Conservation (phyloP, 768 basidiomycete genomes). For the Phylloporus arenicola region DNA sequence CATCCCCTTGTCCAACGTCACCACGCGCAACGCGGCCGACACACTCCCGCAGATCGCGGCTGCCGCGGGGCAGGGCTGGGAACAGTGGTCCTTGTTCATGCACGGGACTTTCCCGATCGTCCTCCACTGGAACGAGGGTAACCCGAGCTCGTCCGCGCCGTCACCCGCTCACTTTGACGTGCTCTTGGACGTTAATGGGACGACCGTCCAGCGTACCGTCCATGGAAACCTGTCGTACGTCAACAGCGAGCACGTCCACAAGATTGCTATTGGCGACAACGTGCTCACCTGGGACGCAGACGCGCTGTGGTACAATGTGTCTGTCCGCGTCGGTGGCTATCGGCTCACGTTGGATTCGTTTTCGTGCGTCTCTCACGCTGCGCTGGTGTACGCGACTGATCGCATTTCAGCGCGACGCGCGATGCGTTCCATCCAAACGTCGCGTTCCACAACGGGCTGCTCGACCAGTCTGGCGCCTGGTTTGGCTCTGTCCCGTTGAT, state of each 20-base stretch:
- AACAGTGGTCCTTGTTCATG: slow-evolving; percentile 12
- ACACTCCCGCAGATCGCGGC: slow-evolving; percentile 13
- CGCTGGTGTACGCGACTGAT: neutral
- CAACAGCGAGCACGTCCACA: slow-evolving; percentile 1
- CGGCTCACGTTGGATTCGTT: slow-evolving; percentile 5
- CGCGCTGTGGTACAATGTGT: slow-evolving; percentile 13
- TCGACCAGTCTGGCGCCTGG: slow-evolving; percentile 5
- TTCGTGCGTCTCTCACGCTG: slow-evolving; percentile 2
- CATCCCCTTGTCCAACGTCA: slow-evolving; percentile 9
- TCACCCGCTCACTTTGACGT: slow-evolving; percentile 7
- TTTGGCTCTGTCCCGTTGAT: slow-evolving; percentile 12
- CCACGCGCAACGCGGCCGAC: slow-evolving; percentile 9
- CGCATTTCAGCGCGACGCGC: slow-evolving; percentile 2
- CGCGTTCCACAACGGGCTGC: slow-evolving; percentile 8
- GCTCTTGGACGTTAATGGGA: slow-evolving; percentile 7
- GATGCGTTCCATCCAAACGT: slow-evolving; percentile 14
- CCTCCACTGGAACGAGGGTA: slow-evolving; percentile 12
- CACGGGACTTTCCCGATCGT: slow-evolving; percentile 10
- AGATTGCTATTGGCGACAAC: slow-evolving; percentile 5
- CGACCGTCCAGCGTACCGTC: neutral
- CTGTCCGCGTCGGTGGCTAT: slow-evolving; percentile 6
- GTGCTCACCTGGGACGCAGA: slow-evolving; percentile 9
- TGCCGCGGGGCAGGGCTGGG: slow-evolving; percentile 4
- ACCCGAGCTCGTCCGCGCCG: slow-evolving; percentile 1
- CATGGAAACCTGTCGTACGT: neutral